Evolutionary conservation across 2,329 filamentous ascomycete genomes (phyloP), one percentile per base, ranked within the genome.

Genomic region (Elsinoe arachidis): DNA sequence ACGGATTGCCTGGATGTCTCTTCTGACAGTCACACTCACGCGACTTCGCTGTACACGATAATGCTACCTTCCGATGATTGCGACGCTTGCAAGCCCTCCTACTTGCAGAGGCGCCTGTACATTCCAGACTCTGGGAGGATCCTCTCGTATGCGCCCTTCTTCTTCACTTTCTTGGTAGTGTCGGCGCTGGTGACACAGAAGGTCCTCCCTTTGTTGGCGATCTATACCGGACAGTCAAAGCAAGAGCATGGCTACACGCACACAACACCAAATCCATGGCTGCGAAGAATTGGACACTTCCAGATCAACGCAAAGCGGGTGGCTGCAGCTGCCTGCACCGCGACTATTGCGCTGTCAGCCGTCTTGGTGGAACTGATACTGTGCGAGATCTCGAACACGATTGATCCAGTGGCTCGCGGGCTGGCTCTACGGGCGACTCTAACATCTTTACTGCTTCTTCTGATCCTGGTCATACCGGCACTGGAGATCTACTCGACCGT

Each of bases 321-420:
- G 9, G 75, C 67, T 6, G 63, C 63, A 11, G 72, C 80, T 58
- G 83, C 87, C 1, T 95, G 95, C 70, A 84, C 87, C 5, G 80
- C 83, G 1, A 95, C 88, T 9, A 81, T 93, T 35, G 88, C 83
- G 1, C 78, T 95, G 7, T 86, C 89, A 5, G 80, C 86, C 37
- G 87, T 92, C 1, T 76, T 95, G 46, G 88, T 84, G 2, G 85
- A 91, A 71, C 74, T 95, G 63, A 87, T 95, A 46, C 78, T 95
- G 7, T 90, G 88, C 64, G 90, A 95, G 71, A 88, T 95, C 43
- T 84, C 87, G 23, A 88, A 89, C 65, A 78, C 86, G 4, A 78
- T 89, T n/a, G 80, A 85, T 61, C 78, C 83, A 5, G 75, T 76
- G 33, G 88, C 87, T 11, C 78, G 89, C 59, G 80, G 80, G 19